phyloP scores from a whole-genome alignment of 345 rosid genomes.

The Geranium brycei region DNA sequence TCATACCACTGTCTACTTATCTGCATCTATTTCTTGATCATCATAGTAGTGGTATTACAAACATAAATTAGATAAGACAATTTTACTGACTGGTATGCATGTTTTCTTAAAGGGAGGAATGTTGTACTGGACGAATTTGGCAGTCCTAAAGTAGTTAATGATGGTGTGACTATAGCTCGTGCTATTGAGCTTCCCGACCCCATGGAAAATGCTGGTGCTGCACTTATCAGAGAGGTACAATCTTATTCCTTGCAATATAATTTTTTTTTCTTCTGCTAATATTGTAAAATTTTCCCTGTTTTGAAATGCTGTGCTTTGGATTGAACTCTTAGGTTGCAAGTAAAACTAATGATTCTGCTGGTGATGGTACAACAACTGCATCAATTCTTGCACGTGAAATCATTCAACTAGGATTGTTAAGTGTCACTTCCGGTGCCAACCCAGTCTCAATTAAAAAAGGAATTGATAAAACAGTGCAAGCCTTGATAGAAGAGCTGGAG shows the following conservation, averaged over 20 bases:
- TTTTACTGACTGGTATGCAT: background rate
- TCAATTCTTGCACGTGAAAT: slow-evolving; percentile 88
- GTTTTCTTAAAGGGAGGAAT: slow-evolving; percentile 57
- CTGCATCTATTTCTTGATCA: background rate
- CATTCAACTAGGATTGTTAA: slow-evolving; percentile 59
- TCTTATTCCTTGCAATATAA: background rate
- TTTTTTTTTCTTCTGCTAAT: background rate
- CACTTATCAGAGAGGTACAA: slow-evolving; percentile 88
- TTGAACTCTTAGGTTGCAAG: slow-evolving; percentile 61
- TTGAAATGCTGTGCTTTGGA: background rate
- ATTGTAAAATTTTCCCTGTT: background rate
- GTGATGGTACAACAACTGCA: slow-evolving; percentile 98
- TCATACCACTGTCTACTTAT: no score
- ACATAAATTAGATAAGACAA: background rate
- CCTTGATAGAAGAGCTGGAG: slow-evolving; percentile 68
- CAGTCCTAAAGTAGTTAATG: slow-evolving; percentile 93
- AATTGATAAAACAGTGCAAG: slow-evolving; percentile 73
- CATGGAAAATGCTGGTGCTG: slow-evolving; percentile 99
- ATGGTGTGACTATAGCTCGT: slow-evolving; percentile 91
- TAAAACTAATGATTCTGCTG: slow-evolving; percentile 95
- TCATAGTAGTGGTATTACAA: background rate
- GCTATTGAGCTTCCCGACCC: slow-evolving; percentile 88
- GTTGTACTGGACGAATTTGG: slow-evolving; percentile 96
- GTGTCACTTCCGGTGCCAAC: slow-evolving; percentile 94
- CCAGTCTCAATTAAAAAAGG: slow-evolving; percentile 86